Evolutionary conservation across 2,329 filamentous ascomycete species (phyloP).

Genomic region (Cordyceps tenuipes): DNA sequence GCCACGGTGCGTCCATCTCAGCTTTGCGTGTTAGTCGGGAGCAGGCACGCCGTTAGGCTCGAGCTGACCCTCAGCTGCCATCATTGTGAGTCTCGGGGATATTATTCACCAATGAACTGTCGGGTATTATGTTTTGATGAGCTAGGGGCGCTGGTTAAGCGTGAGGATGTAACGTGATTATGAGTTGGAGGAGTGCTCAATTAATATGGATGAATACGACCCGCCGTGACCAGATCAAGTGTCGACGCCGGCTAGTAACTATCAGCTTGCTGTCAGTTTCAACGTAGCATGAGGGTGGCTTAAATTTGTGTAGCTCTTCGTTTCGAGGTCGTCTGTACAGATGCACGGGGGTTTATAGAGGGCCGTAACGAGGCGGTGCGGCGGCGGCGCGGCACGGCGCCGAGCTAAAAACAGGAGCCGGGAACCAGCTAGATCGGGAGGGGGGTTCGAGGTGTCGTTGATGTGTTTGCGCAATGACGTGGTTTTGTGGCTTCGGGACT

Average conservation of each 20-base stretch:
- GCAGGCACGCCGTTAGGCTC: too few relatives aligned
- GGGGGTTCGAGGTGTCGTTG: neutral
- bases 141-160: neutral
- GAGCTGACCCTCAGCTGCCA: too few relatives aligned
- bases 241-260: neutral
- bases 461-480: neutral
- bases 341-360: neutral
- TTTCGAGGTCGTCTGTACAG: too few relatives aligned
- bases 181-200: neutral
- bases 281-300: conserved; percentile 2
- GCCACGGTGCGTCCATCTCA: too few relatives aligned
- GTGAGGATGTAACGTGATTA: conserved; percentile 10
- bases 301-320: neutral
- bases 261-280: conserved; percentile 4
- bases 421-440: neutral
- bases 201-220: conserved; percentile 6
- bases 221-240: neutral
- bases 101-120: neutral
- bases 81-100: neutral
- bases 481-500: neutral
- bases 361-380: neutral
- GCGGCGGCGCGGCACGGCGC: neutral
- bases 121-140: neutral
- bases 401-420: too few relatives aligned
- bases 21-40: too few relatives aligned